Percentiles rank a stretch among this genome's conserved stretches.
These are phyloP conservation scores for Hanseniaspora guilliermondii DNA, from an alignment of 805 yeast genomes.

Conservation along the genomic window DNA sequence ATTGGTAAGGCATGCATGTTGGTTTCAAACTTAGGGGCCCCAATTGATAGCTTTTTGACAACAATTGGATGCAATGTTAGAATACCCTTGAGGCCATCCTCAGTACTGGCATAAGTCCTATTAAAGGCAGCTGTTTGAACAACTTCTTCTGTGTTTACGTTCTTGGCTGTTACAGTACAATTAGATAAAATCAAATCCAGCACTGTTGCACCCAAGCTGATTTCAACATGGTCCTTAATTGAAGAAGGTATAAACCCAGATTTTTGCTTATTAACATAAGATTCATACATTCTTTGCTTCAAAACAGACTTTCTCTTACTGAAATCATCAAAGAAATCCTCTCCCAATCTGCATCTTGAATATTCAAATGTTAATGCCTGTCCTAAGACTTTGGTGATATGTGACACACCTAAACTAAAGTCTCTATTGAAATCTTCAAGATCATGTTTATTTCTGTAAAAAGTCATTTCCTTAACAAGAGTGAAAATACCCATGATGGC, in stretches of 20 bases:
- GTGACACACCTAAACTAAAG: neutral
- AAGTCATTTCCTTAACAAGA: constrained; percentile 1
- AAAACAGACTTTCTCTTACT: neutral
- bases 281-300: neutral
- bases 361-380: neutral
- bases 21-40: constrained; percentile 47
- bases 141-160: constrained; percentile 15
- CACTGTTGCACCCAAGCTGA: neutral
- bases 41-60: constrained; percentile 54
- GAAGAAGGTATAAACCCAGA: neutral
- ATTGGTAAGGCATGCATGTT: constrained; percentile 86
- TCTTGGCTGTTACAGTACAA: constrained; percentile 19
- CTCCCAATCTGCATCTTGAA: neutral
- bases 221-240: constrained; percentile 1
- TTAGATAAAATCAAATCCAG: neutral
- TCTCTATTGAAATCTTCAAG: neutral
- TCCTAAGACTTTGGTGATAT: neutral
- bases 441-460: constrained; percentile 2
- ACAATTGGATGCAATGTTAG: constrained; percentile 62
- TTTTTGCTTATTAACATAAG: neutral
- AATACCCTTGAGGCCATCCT: constrained; percentile 26
- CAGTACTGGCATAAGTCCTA: constrained; percentile 57
- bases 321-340: neutral
- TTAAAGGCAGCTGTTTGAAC: constrained; percentile 77
- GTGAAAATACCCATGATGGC: constrained; percentile 2